Conservation (phyloP, 78 protist genomes). For the Capsaspora owczarzaki region DNA sequence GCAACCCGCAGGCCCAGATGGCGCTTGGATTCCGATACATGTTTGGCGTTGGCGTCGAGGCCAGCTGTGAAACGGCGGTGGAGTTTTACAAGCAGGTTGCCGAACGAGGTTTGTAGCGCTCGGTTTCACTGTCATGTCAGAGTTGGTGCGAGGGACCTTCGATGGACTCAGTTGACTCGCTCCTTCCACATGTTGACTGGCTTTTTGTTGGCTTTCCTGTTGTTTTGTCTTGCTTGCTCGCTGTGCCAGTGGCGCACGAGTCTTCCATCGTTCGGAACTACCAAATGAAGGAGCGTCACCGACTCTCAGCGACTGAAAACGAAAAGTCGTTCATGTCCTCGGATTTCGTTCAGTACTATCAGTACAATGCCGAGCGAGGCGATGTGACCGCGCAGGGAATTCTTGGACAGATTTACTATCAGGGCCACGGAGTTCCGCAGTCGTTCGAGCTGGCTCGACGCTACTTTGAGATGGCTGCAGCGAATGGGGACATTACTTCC, state of each 20-base stretch:
- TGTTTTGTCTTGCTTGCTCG: too few relatives aligned
- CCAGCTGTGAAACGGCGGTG: constrained; percentile 15
- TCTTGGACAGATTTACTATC: neutral
- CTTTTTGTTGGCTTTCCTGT: too few relatives aligned
- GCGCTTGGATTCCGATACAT: constrained; percentile 33
- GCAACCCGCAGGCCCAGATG: neutral
- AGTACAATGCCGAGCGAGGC: constrained; percentile 30
- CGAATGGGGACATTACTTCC: constrained; percentile 5
- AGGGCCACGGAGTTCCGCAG: neutral
- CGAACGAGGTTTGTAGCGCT: neutral
- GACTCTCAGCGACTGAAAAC: too few relatives aligned
- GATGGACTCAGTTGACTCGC: too few relatives aligned
- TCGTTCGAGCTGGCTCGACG: neutral
- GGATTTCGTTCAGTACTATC: constrained; percentile 19
- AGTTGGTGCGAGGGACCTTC: too few relatives aligned
- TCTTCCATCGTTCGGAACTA: too few relatives aligned
- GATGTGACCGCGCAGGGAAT: constrained; percentile 14
- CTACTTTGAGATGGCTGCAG: constrained; percentile 21
- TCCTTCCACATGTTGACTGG: too few relatives aligned
- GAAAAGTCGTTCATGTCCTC: too few relatives aligned
- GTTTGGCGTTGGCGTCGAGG: constrained; percentile 29
- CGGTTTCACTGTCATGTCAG: too few relatives aligned
- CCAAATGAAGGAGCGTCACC: too few relatives aligned
- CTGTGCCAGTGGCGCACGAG: too few relatives aligned
- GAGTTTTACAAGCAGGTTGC: constrained; percentile 19